A percentile compares a stretch with the other conserved stretches of the same genome.
Evolutionary conservation across 2,329 filamentous ascomycete genomes (phyloP).

Genomic region (Aspergillus japonicus): DNA sequence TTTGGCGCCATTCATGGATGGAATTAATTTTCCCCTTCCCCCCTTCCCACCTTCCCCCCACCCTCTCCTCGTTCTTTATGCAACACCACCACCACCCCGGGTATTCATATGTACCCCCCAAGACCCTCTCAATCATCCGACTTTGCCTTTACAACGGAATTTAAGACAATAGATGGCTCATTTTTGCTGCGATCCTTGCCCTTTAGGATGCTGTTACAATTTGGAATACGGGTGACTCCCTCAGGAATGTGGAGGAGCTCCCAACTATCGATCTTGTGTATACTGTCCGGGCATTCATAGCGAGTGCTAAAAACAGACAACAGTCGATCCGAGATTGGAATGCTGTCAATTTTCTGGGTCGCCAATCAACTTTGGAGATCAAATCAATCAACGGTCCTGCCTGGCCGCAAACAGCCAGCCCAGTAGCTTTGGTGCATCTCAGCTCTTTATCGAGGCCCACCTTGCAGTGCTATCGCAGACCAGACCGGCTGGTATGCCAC

Average conservation of each 20-base stretch:
- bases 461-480: conserved; percentile 3
- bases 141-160: not conserved
- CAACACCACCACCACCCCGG: not conserved
- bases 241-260: conserved; percentile 11
- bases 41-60: not conserved
- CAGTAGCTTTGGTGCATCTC: not conserved
- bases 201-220: conserved; percentile 8
- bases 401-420: conserved; percentile 2
- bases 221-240: conserved; percentile 8
- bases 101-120: not conserved
- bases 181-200: not conserved
- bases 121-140: not conserved
- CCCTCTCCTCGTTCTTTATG: not conserved
- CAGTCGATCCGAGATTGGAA: conserved; percentile 8
- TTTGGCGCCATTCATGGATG: not conserved
- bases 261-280: not conserved
- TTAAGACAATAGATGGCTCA: not conserved
- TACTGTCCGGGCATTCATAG: not conserved
- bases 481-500: conserved; percentile 8
- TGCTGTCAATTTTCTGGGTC: conserved; percentile 9
- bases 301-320: not conserved
- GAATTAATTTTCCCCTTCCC: not conserved
- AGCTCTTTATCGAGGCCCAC: not conserved
- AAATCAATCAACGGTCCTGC: not conserved
- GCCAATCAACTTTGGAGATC: conserved; percentile 5